Conservation (phyloP, 225 moss, liverwort and hornwort species). For the Physcomitrellopsis africana region DNA sequence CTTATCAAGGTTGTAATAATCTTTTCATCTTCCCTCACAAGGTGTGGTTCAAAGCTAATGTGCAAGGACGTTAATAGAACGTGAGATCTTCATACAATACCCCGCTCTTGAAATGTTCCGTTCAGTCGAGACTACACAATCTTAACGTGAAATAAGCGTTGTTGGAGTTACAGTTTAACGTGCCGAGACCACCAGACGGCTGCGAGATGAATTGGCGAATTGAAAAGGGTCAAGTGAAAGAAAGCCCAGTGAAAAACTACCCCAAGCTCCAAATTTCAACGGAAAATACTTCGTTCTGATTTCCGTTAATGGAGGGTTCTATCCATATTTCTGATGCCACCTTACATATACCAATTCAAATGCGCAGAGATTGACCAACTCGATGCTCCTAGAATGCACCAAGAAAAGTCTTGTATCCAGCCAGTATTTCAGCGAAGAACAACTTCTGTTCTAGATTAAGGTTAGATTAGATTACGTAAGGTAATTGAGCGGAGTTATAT, state of each 20-base stretch:
- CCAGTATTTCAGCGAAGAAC: neutral
- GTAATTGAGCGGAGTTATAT: neutral
- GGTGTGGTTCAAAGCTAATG: neutral
- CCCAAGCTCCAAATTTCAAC: conserved; percentile 43
- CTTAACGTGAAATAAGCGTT: neutral
- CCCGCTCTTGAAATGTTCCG: neutral
- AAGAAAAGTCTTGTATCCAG: neutral
- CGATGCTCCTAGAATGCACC: neutral
- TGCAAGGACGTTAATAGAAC: no score
- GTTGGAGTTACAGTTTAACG: conserved; percentile 36
- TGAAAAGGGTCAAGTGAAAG: conserved; percentile 46
- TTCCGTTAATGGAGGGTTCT: neutral
- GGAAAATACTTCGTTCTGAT: conserved; percentile 45
- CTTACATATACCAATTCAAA: neutral
- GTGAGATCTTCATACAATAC: no score
- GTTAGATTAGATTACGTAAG: neutral
- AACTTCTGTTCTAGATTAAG: neutral
- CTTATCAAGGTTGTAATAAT: neutral
- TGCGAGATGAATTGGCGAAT: conserved; percentile 42
- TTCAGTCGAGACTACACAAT: neutral
- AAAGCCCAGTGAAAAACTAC: conserved; percentile 48
- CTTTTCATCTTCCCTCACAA: neutral
- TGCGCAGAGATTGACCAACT: neutral
- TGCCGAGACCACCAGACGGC: conserved; percentile 49
- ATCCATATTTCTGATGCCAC: neutral